Evolutionary conservation across 371 early-diverging fungal species (phyloP).

Genomic region (Ecytonucleospora hepatopenaei): DNA sequence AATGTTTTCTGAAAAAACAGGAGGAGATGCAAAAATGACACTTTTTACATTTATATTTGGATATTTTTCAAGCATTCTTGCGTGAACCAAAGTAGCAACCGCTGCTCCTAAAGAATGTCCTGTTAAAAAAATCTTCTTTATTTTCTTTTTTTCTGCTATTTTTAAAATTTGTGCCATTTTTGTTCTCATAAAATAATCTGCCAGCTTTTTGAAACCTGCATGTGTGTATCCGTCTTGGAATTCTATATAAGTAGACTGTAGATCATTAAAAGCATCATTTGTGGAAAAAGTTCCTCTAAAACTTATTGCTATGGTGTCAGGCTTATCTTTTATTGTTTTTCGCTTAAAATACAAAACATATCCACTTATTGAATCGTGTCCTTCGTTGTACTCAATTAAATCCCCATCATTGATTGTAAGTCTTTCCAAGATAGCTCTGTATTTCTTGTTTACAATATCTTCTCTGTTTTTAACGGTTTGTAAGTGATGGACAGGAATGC

Average conservation of each 20-base stretch:
- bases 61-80: constrained; percentile 25
- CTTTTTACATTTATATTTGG: constrained; percentile 9
- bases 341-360: constrained; percentile 12
- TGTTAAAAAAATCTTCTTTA: constrained; percentile 34
- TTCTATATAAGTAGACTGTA: constrained; percentile 35
- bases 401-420: constrained; percentile 9
- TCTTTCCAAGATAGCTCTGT: constrained; percentile 9
- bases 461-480: background rate
- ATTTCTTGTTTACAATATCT: constrained; percentile 4
- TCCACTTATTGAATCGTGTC: background rate
- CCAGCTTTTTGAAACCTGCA: constrained; percentile 47
- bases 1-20: constrained; percentile 38
- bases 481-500: background rate
- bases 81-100: constrained; percentile 38
- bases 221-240: constrained; percentile 50
- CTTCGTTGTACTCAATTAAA: background rate
- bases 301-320: constrained; percentile 32
- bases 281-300: constrained; percentile 42
- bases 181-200: constrained; percentile 31
- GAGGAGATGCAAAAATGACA: constrained; percentile 29
- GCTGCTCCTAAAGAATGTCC: constrained; percentile 57
- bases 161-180: constrained; percentile 14
- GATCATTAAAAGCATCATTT: constrained; percentile 38
- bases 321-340: background rate
- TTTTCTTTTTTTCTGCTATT: constrained; percentile 3